Evolutionary conservation across 495 filamentous ascomycete species (phyloP).

Genomic region (Xylaria telfairii): DNA sequence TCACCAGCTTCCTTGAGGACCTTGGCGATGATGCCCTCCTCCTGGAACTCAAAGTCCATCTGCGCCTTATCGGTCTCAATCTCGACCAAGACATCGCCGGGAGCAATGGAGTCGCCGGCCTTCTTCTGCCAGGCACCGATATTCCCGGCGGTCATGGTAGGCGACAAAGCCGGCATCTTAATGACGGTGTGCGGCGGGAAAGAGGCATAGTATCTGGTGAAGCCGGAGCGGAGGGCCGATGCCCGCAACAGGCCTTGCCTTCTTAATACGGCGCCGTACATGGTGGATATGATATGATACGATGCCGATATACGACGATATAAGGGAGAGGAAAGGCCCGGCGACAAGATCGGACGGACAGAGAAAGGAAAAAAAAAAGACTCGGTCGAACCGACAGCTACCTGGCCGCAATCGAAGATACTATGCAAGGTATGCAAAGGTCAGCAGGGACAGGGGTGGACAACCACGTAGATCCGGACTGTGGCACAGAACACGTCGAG

Average conservation of each 20-base stretch:
- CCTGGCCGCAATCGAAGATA: slow-evolving; percentile 17
- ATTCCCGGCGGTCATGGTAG: slow-evolving; percentile 96
- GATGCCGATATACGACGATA: neutral
- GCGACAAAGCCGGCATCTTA: slow-evolving; percentile 97
- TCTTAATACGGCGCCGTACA: slow-evolving; percentile 61
- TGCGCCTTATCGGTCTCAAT: slow-evolving; percentile 99
- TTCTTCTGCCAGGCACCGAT: slow-evolving; percentile 99
- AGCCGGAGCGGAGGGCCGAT: slow-evolving; percentile 46
- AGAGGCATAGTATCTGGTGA: slow-evolving; percentile 64
- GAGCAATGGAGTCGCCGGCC: slow-evolving; percentile 81
- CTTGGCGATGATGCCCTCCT: slow-evolving; percentile 96
- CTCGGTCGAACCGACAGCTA: slow-evolving; percentile 27
- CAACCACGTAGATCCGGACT: slow-evolving; percentile 25
- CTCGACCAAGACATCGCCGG: slow-evolving; percentile 98
- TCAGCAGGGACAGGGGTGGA: neutral
- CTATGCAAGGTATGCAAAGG: neutral
- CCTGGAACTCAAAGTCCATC: slow-evolving; percentile 99
- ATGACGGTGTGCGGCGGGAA: slow-evolving; percentile 94
- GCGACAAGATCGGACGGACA: slow-evolving; percentile 34
- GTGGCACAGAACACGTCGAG: slow-evolving; percentile 19
- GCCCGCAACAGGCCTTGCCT: slow-evolving; percentile 59
- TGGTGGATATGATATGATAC: slow-evolving; percentile 41
- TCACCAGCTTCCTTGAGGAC: slow-evolving; percentile 90
- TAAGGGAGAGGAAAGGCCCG: slow-evolving; percentile 11
- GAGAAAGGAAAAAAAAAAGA: slow-evolving; percentile 8